Evolutionary conservation across 129 eudicot species (phyloP).

Genomic region (Saposhnikovia divaricata): DNA sequence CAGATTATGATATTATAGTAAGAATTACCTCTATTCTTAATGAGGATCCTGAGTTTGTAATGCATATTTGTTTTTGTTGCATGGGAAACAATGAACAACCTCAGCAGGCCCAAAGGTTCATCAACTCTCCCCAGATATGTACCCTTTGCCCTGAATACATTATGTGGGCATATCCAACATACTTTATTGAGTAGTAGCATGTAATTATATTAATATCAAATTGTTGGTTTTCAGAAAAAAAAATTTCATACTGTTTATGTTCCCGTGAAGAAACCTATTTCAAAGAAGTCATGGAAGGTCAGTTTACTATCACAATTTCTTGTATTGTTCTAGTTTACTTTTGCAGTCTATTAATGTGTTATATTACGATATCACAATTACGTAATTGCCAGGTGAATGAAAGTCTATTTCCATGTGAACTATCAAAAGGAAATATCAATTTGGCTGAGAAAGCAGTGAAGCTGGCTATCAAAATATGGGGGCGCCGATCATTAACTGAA

Average conservation of each 20-base stretch:
- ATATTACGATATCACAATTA: conserved; percentile 3
- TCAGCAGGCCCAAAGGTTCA: neutral
- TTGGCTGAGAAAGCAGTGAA: conserved; percentile 84
- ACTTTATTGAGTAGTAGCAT: neutral
- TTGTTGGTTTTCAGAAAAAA: neutral
- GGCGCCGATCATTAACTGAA: conserved; percentile 80
- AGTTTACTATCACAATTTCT: conserved; percentile 9
- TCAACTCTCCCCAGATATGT: too few relatives aligned
- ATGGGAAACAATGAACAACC: neutral
- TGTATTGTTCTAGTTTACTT: conserved; percentile 11
- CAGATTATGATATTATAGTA: neutral
- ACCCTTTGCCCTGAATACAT: too few relatives aligned
- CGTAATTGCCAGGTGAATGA: conserved; percentile 71
- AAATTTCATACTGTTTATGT: conserved; percentile 35
- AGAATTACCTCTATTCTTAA: neutral
- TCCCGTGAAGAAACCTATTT: conserved; percentile 77
- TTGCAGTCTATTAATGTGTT: conserved; percentile 4
- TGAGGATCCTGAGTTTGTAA: neutral
- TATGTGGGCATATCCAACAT: neutral
- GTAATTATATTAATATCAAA: neutral
- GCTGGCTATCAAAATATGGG: conserved; percentile 83
- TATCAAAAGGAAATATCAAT: conserved; percentile 50
- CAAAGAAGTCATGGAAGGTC: conserved; percentile 94
- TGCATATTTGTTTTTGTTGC: neutral
- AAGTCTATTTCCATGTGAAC: conserved; percentile 77